phyloP scores from a whole-genome alignment of 768 basidiomycete genomes.

The Tricholoma flavovirens region DNA sequence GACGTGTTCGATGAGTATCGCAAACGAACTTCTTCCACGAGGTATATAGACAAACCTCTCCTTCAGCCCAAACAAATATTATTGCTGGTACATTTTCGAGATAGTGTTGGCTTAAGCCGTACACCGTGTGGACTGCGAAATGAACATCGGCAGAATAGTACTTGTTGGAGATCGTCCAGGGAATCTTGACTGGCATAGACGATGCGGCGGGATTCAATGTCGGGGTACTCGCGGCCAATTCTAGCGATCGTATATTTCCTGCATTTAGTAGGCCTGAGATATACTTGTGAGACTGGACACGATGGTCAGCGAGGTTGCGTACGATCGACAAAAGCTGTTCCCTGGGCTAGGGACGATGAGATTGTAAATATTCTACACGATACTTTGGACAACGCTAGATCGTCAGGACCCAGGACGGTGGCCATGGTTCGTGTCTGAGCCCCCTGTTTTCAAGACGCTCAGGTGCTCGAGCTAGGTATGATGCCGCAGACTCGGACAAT shows the following conservation, averaged over 20 bases:
- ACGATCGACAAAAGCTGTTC: slow-evolving; percentile 20
- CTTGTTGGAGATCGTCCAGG: slow-evolving; percentile 75
- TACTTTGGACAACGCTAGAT: slow-evolving; percentile 5
- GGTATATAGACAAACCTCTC: slow-evolving; percentile 46
- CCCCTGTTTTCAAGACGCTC: background rate
- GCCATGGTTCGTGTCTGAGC: background rate
- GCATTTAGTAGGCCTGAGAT: background rate
- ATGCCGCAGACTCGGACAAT: too few relatives aligned
- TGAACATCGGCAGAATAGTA: slow-evolving; percentile 78
- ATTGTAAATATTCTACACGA: slow-evolving; percentile 30
- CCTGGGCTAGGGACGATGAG: slow-evolving; percentile 19
- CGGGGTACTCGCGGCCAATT: background rate
- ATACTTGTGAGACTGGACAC: background rate
- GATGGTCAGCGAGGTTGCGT: background rate
- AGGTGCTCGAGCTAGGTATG: background rate
- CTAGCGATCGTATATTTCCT: background rate
- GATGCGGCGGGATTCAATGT: slow-evolving; percentile 9
- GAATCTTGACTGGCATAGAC: slow-evolving; percentile 32
- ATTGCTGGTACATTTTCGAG: slow-evolving; percentile 58
- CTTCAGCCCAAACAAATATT: slow-evolving; percentile 63
- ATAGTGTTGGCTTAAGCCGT: slow-evolving; percentile 35
- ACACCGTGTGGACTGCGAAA: slow-evolving; percentile 49
- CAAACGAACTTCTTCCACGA: slow-evolving; percentile 7
- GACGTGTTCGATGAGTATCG: slow-evolving; percentile 11
- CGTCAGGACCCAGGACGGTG: background rate